phyloP scores from a whole-genome alignment of 257 asterid genomes.

The Osmanthus fragrans region DNA sequence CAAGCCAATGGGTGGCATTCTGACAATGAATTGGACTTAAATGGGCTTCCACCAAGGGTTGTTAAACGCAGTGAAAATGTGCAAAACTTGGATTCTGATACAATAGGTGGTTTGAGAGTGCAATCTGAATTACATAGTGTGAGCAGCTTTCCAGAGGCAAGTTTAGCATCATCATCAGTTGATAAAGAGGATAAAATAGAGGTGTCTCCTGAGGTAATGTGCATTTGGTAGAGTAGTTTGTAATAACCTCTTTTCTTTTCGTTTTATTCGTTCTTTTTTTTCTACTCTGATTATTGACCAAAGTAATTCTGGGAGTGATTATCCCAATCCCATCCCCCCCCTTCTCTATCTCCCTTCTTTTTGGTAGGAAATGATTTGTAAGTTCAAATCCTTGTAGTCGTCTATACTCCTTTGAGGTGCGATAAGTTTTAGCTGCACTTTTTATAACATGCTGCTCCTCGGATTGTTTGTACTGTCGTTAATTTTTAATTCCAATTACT shows the following conservation, averaged over 20 bases:
- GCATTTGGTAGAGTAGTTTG: conserved; percentile 16
- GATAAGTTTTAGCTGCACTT: neutral
- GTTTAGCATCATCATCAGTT: conserved; percentile 34
- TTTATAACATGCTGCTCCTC: neutral
- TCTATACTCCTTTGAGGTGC: neutral
- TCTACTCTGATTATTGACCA: neutral
- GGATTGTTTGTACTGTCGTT: neutral
- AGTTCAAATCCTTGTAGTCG: neutral
- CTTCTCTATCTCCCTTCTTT: neutral
- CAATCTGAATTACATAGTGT: conserved; percentile 25
- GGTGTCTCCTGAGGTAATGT: conserved; percentile 85
- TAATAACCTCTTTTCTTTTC: conserved; percentile 17
- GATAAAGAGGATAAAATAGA: conserved; percentile 55
- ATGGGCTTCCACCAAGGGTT: conserved; percentile 52
- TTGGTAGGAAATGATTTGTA: neutral
- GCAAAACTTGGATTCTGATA: conserved; percentile 35
- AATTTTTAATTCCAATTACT: neutral
- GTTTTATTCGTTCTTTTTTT: neutral
- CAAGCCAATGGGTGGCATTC: conserved; percentile 63
- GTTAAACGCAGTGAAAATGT: conserved; percentile 50
- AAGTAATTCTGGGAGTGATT: neutral
- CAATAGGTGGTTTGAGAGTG: conserved; percentile 21
- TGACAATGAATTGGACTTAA: conserved; percentile 62
- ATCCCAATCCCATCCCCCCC: neutral
- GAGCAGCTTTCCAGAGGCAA: conserved; percentile 34